phyloP scores from a whole-genome alignment of 805 yeast genomes.

The Starmerella apicola region DNA sequence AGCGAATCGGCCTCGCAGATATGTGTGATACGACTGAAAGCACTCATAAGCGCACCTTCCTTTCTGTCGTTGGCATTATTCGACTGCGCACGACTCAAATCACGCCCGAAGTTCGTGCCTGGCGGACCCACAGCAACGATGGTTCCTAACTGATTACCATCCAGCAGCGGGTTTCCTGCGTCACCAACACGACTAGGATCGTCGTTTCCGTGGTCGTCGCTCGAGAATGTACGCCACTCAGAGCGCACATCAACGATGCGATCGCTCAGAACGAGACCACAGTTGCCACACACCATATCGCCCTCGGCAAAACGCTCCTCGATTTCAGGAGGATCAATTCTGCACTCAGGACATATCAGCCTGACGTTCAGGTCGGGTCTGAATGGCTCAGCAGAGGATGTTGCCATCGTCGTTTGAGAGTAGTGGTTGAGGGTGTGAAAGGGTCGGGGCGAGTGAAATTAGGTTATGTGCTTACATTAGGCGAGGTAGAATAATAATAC shows the following conservation, averaged over 20 bases:
- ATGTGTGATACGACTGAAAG: conserved; percentile 81
- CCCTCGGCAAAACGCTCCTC: conserved; percentile 95
- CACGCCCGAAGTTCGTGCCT: conserved; percentile 77
- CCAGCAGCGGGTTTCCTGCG: conserved; percentile 83
- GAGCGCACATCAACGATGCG: conserved; percentile 88
- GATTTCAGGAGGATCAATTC: conserved; percentile 87
- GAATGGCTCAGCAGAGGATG: conserved; percentile 15
- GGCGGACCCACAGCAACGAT: conserved; percentile 81
- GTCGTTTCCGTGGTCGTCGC: conserved; percentile 95
- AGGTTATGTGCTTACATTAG: no score
- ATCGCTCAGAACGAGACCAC: conserved; percentile 89
- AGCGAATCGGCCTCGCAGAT: conserved; percentile 94
- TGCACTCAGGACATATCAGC: conserved; percentile 90
- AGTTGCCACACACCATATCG: conserved; percentile 94
- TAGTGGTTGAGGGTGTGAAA: no score
- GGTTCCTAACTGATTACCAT: conserved; percentile 83
- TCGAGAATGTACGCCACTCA: conserved; percentile 97
- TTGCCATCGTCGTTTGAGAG: background rate
- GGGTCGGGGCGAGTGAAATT: no score
- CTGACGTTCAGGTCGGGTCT: conserved; percentile 60
- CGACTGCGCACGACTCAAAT: conserved; percentile 79
- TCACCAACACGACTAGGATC: conserved; percentile 99
- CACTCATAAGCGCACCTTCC: conserved; percentile 77
- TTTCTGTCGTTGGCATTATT: conserved; percentile 73
- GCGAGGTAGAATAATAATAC: no score